Percentiles rank a stretch among this genome's conserved stretches.
Evolutionary conservation across 1,139 yeast species (phyloP).

Genomic region (Spathaspora jeffriesii): DNA sequence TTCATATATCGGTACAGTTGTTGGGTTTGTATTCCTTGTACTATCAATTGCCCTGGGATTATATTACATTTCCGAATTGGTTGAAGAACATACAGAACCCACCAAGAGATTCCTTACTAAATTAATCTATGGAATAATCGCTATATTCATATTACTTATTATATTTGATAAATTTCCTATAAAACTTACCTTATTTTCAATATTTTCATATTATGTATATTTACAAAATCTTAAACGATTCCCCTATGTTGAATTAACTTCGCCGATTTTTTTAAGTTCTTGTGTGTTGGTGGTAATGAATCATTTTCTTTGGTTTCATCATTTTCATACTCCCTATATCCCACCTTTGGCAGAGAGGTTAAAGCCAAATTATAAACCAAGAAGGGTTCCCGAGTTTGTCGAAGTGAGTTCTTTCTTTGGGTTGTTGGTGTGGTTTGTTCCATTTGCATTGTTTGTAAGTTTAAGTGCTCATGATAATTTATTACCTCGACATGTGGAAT

Average conservation of each 20-base stretch:
- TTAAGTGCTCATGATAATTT: constrained; percentile 91
- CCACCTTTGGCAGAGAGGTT: constrained; percentile 59
- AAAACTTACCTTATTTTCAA: constrained; percentile 61
- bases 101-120: constrained; percentile 70
- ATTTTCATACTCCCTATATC: constrained; percentile 70
- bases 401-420: constrained; percentile 96
- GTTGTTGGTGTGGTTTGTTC: constrained; percentile 89
- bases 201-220: constrained; percentile 72
- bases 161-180: constrained; percentile 81
- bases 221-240: constrained; percentile 74
- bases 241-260: constrained; percentile 78
- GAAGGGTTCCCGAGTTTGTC: constrained; percentile 77
- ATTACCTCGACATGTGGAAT: constrained; percentile 61
- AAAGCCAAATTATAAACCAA: constrained; percentile 59
- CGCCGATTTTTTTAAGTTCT: constrained; percentile 70
- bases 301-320: constrained; percentile 89
- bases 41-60: constrained; percentile 77
- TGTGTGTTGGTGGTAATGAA: constrained; percentile 75
- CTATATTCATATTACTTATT: constrained; percentile 53
- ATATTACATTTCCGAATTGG: constrained; percentile 87
- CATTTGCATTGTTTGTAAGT: constrained; percentile 89
- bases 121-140: constrained; percentile 61
- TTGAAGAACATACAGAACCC: constrained; percentile 90
- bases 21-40: constrained; percentile 73
- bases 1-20: constrained; percentile 67